phyloP scores from a whole-genome alignment of 2,329 filamentous ascomycete genomes.

The Fusarium mangiferae region DNA sequence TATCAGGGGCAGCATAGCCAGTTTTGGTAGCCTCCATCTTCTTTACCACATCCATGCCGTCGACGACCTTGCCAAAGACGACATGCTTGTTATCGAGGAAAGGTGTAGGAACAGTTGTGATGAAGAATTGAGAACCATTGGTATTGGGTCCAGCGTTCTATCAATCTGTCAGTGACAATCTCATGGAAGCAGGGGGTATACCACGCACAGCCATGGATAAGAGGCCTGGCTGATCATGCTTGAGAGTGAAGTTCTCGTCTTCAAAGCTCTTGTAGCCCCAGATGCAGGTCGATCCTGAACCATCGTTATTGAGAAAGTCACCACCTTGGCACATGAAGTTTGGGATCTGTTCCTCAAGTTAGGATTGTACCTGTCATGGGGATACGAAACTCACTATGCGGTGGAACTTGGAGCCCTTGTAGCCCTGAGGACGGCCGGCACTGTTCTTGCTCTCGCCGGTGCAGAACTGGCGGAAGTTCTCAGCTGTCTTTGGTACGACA shows the following conservation, averaged over 20 bases:
- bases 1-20: conserved; percentile 76
- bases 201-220: conserved; percentile 89
- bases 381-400: conserved; percentile 75
- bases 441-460: conserved; percentile 89
- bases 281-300: conserved; percentile 87
- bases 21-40: conserved; percentile 95
- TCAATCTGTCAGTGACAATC: not conserved
- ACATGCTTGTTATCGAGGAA: conserved; percentile 95
- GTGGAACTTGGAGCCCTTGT: conserved; percentile 95
- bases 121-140: conserved; percentile 98
- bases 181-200: not conserved
- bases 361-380: not conserved
- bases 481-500: conserved; percentile 85
- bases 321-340: conserved; percentile 98
- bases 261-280: conserved; percentile 86
- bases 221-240: conserved; percentile 82
- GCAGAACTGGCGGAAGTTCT: conserved; percentile 98
- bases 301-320: conserved; percentile 93
- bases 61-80: conserved; percentile 90
- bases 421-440: conserved; percentile 84
- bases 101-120: conserved; percentile 87
- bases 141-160: conserved; percentile 92
- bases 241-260: conserved; percentile 88
- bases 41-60: conserved; percentile 88
- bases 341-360: conserved; percentile 72